Percentiles rank a stretch among this genome's conserved stretches.
phyloP scores from a whole-genome alignment of 139 green algal genomes.

The Eudorina sp. region DNA sequence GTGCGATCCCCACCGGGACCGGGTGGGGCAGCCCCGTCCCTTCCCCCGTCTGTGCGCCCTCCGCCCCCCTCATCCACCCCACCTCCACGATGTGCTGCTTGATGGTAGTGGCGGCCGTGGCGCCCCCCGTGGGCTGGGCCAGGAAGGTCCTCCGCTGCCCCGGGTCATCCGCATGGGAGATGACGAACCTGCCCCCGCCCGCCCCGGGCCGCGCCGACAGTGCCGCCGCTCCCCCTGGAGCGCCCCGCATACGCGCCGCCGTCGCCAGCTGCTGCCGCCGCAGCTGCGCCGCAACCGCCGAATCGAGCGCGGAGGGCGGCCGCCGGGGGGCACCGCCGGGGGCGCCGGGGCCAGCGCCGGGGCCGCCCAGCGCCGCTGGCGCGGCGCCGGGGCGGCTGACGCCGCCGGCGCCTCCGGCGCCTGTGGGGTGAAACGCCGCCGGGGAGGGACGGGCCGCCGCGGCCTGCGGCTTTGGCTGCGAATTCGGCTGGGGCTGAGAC shows the following conservation, averaged over 20 bases:
- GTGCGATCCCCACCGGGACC: no score
- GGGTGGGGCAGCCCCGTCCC: not conserved
- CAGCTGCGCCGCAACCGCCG: slow-evolving; percentile 13
- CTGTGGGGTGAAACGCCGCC: slow-evolving; percentile 11
- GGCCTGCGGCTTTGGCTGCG: not conserved
- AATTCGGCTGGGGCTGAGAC: no score
- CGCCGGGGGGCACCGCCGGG: not conserved
- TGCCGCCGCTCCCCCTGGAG: not conserved
- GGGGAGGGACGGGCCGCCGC: not conserved
- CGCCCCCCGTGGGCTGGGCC: not conserved
- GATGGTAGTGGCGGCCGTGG: not conserved
- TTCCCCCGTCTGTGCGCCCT: not conserved
- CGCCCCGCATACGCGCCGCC: not conserved
- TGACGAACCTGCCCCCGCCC: not conserved
- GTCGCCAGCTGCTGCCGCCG: slow-evolving; percentile 11
- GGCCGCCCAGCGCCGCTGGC: not conserved
- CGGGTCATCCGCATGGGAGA: slow-evolving; percentile 9
- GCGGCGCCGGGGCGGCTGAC: not conserved
- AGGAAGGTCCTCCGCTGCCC: slow-evolving; percentile 17
- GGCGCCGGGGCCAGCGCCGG: not conserved
- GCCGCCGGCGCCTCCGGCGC: not conserved
- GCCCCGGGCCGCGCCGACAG: not conserved
- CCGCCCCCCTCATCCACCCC: not conserved
- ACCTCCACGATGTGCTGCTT: slow-evolving; percentile 45
- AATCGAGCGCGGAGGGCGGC: not conserved